Evolutionary conservation across 164 flowering plant species (phyloP), one percentile per base, ranked within the genome.

Genomic region (Sedum album): DNA sequence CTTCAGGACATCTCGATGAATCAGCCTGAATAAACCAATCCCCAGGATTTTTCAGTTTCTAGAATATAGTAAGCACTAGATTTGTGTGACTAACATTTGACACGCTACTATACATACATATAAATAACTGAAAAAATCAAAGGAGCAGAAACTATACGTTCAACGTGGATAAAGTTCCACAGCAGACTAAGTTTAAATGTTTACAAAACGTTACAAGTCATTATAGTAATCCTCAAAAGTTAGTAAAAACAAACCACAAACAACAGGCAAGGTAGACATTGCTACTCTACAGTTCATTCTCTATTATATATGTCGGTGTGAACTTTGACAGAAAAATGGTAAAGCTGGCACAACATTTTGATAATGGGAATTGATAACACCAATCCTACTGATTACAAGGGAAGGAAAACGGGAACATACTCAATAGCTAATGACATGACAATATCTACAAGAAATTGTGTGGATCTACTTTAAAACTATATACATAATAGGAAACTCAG

Each of bases 21-120:
- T 31, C 69, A 68, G 66, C 72, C 96, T 90, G 86, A 75, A 79
- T 39, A 39, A 65, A 49, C 57, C 61, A 20, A 48, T 41, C 20
- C 60, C 66, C 48, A 30, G 20, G 13, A 17, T 63, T 53, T 30
- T 26, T 14, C 33, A 57, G 18, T 57, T 57, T 6, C 57, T 51
- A 51, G 57, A 25, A 21, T 9, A 51, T 0, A 5, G 14, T 57
- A 28, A 9, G 33, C 33, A 8, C 33, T 13, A 13, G 14, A 13
- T 57, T 28, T 13, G 20, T 28, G 33, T 57, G 62, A n/a, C 62
- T 57, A 15, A 57, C 31, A 1, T 4, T 13, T 17, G 7, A 55
- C 28, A 57, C 13, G 31, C 33, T 6, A 28, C 26, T 14, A 51
- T 21, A 51, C 21, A 51, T 51, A 51, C 17, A 51, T n/a, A 21